Evolutionary conservation across 805 yeast species (phyloP).

Genomic region (Metschnikowia bowlesiae): DNA sequence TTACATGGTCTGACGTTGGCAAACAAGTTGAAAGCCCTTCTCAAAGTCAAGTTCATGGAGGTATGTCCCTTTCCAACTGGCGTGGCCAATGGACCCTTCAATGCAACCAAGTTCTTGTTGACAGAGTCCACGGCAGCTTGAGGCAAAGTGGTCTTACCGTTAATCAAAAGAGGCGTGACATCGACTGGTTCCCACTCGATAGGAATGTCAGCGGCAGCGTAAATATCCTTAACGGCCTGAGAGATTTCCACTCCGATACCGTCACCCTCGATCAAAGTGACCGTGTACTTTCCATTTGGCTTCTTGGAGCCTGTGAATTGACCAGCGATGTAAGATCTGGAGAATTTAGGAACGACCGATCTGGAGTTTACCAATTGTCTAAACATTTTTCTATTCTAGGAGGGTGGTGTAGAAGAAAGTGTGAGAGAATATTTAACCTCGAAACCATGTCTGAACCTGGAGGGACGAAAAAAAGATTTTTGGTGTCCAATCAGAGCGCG

Average conservation of each 20-base stretch:
- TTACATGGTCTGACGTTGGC: conserved; percentile 98
- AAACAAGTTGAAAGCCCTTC: conserved; percentile 93
- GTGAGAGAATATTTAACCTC: conserved; percentile 4
- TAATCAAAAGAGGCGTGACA: conserved; percentile 86
- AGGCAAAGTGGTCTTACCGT: conserved; percentile 93
- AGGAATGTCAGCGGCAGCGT: conserved; percentile 92
- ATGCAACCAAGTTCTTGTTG: conserved; percentile 88
- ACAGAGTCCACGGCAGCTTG: conserved; percentile 88
- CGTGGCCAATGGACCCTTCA: conserved; percentile 97
- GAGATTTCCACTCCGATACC: conserved; percentile 98
- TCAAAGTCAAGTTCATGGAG: conserved; percentile 92
- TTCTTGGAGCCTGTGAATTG: conserved; percentile 62
- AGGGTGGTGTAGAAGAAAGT: conserved; percentile 7
- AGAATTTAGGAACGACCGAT: conserved; percentile 19
- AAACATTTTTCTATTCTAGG: conserved; percentile 15
- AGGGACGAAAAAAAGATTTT: conserved; percentile 14
- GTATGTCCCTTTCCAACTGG: conserved; percentile 99
- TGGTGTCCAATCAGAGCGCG: conserved; percentile 19
- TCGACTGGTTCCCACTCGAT: conserved; percentile 96
- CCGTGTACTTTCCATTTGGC: conserved; percentile 82
- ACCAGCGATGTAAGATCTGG: conserved; percentile 52
- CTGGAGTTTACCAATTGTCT: conserved; percentile 19
- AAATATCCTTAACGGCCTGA: conserved; percentile 87
- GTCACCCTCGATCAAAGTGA: conserved; percentile 96
- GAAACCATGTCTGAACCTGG: conserved; percentile 8